These are phyloP conservation scores for Termitomyces sp. DNA, from an alignment of 768 basidiomycete genomes.

Conservation along the genomic window DNA sequence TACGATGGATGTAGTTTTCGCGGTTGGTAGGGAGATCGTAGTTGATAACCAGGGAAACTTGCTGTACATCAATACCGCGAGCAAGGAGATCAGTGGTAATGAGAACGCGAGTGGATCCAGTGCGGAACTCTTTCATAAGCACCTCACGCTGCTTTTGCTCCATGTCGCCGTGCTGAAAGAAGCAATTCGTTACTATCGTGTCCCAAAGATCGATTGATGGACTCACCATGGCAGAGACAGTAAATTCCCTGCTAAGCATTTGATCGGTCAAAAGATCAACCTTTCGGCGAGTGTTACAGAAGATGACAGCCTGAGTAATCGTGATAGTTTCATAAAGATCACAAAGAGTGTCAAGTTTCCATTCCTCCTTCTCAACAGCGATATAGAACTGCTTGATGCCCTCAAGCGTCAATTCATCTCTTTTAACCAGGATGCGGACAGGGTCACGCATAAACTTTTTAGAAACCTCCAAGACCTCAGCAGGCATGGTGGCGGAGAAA, in stretches of 20 bases:
- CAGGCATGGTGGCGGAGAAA: slow-evolving; percentile 95
- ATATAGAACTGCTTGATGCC: slow-evolving; percentile 99
- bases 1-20: slow-evolving; percentile 99
- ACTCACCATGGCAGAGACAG: slow-evolving; percentile 92
- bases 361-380: slow-evolving; percentile 99
- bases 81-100: slow-evolving; percentile 98
- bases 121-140: slow-evolving; percentile 99
- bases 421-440: slow-evolving; percentile 95
- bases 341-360: slow-evolving; percentile 98
- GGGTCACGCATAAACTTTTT: slow-evolving; percentile 99
- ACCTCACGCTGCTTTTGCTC: slow-evolving; percentile 95
- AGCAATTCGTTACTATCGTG: slow-evolving; percentile 13
- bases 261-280: slow-evolving; percentile 99
- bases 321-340: slow-evolving; percentile 99
- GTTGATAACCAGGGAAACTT: slow-evolving; percentile 94
- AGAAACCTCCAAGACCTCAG: slow-evolving; percentile 96
- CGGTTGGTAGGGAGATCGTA: slow-evolving; percentile 91
- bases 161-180: slow-evolving; percentile 92
- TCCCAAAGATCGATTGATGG: not conserved
- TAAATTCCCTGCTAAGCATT: slow-evolving; percentile 95
- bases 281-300: slow-evolving; percentile 99
- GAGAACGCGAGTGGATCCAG: slow-evolving; percentile 94
- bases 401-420: slow-evolving; percentile 96
- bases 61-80: slow-evolving; percentile 98
- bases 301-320: slow-evolving; percentile 99